phyloP scores from a whole-genome alignment of 345 rosid genomes.

The Camelina sativa region DNA sequence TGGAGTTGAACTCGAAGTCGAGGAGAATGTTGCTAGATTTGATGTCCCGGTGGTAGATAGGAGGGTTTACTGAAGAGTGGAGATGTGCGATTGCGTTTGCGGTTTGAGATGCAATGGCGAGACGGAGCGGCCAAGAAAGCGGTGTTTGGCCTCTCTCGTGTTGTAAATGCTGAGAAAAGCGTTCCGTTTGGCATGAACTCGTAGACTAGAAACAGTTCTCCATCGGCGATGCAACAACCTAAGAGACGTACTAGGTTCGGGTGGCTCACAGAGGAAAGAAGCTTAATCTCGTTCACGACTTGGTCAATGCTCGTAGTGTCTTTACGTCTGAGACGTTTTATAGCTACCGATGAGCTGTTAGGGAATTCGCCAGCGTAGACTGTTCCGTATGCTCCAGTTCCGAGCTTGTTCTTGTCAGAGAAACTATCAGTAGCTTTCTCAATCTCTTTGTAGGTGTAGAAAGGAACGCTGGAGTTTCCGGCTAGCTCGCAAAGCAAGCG shows the following conservation, averaged over 20 bases:
- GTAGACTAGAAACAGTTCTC: slow-evolving; percentile 78
- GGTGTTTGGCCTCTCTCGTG: slow-evolving; percentile 63
- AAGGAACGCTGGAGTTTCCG: slow-evolving; percentile 52
- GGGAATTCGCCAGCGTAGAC: slow-evolving; percentile 80
- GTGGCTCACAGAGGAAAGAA: slow-evolving; percentile 80
- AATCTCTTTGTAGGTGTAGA: slow-evolving; percentile 74
- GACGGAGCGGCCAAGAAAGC: slow-evolving; percentile 72
- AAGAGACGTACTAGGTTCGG: slow-evolving; percentile 78
- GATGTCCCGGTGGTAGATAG: slow-evolving; percentile 84
- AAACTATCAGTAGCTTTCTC: slow-evolving; percentile 74
- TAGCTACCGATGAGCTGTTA: slow-evolving; percentile 64
- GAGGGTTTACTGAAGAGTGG: slow-evolving; percentile 72
- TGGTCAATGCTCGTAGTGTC: slow-evolving; percentile 66
- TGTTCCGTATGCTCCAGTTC: slow-evolving; percentile 91
- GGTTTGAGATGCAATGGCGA: slow-evolving; percentile 67
- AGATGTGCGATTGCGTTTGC: slow-evolving; percentile 85
- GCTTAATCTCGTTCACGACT: slow-evolving; percentile 82
- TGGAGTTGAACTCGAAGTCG: slow-evolving; percentile 66
- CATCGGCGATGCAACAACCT: slow-evolving; percentile 74
- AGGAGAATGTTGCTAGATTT: slow-evolving; percentile 90
- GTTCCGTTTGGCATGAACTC: slow-evolving; percentile 96
- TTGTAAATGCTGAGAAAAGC: slow-evolving; percentile 70
- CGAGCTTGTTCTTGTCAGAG: slow-evolving; percentile 72
- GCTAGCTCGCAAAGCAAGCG: slow-evolving; percentile 60
- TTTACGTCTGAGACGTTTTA: slow-evolving; percentile 66